Evolutionary conservation across 2,329 filamentous ascomycete genomes (phyloP).

Genomic region (Fusarium torulosum): DNA sequence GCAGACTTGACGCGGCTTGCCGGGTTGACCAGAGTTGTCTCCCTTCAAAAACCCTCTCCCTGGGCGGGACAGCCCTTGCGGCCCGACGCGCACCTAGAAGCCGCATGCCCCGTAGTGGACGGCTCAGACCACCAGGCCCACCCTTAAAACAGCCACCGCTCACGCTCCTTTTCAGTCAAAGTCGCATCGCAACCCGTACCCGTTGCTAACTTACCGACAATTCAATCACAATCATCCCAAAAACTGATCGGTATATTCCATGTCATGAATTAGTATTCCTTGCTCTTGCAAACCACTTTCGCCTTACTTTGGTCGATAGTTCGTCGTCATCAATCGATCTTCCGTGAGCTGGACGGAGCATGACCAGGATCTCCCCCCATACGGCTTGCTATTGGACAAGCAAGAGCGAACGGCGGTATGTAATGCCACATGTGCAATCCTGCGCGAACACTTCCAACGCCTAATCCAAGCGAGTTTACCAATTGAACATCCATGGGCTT

Average conservation of each 20-base stretch:
- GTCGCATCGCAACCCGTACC: not conserved
- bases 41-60: slow-evolving; percentile 40
- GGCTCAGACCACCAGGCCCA: slow-evolving; percentile 37
- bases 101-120: slow-evolving; percentile 39
- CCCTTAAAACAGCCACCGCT: slow-evolving; percentile 19
- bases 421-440: not conserved
- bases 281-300: not conserved
- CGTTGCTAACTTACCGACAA: slow-evolving; percentile 24
- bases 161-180: slow-evolving; percentile 6
- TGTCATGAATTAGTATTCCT: slow-evolving; percentile 5
- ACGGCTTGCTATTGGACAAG: not conserved
- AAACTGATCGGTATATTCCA: not conserved
- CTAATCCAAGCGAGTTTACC: slow-evolving; percentile 2
- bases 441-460: not conserved
- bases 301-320: not conserved
- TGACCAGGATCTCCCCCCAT: slow-evolving; percentile 1
- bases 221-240: slow-evolving; percentile 3
- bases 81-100: slow-evolving; percentile 47
- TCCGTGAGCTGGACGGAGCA: not conserved
- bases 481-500: not conserved
- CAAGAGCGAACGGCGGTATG: not conserved
- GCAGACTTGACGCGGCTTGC: slow-evolving; percentile 46
- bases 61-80: slow-evolving; percentile 48
- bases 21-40: slow-evolving; percentile 40
- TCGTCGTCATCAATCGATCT: not conserved